Evolutionary conservation across 306 rosid species (phyloP).

Genomic region (Castanea sativa): DNA sequence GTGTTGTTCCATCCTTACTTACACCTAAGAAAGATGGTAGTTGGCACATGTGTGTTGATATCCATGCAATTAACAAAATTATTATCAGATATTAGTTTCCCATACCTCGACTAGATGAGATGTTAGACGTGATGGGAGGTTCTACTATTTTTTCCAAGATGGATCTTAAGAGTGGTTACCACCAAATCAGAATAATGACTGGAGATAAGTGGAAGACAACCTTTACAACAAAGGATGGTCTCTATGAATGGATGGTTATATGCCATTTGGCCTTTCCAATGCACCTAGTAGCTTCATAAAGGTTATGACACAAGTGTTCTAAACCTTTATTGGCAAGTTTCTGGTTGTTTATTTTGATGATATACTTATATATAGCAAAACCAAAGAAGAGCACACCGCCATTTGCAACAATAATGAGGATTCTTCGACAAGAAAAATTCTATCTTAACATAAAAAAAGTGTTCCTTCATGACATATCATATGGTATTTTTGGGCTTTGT

Average conservation of each 20-base stretch:
- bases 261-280: too few relatives aligned
- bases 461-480: too few relatives aligned
- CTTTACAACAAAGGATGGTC: too few relatives aligned
- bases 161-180: neutral
- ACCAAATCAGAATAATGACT: neutral
- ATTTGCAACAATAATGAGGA: too few relatives aligned
- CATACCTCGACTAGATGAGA: neutral
- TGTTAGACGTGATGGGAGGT: neutral
- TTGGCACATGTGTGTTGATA: neutral
- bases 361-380: neutral
- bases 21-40: neutral
- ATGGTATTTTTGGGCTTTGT: too few relatives aligned
- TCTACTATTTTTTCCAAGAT: neutral
- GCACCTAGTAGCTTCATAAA: too few relatives aligned
- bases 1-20: neutral
- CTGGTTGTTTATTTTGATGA: slow-evolving; percentile 5
- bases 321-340: neutral
- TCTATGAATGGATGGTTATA: too few relatives aligned
- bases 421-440: too few relatives aligned
- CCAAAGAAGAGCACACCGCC: neutral
- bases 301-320: neutral
- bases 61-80: neutral
- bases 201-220: neutral
- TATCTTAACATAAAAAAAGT: too few relatives aligned
- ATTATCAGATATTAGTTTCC: neutral